Evolutionary conservation across 2,329 filamentous ascomycete species (phyloP), one percentile per base, ranked within the genome.

Genomic region (Aspergillus sp.): DNA sequence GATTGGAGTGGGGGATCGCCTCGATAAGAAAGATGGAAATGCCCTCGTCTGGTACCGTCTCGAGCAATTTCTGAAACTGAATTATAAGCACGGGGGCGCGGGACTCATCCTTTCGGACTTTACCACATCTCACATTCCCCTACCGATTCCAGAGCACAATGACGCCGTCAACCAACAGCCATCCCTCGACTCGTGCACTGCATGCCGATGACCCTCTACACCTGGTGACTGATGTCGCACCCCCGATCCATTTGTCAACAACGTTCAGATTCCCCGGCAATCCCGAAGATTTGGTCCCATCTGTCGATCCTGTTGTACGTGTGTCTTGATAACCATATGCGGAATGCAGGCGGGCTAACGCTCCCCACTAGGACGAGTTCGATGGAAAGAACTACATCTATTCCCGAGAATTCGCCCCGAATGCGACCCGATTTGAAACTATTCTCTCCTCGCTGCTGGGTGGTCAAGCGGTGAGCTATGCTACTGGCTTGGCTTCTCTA

Each of bases 221-320:
- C 74, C 77, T 81, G 42, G 85, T 90, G 67, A 83, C 87, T 52
- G 92, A 95, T 71, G 89, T 98, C 58, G 92, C 94, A 7, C 93
- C 94, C 55, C 87, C 93, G 5, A 84, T 98, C 71, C 94, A 98
- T 74, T 86, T 96, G 60, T 94, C 92, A 55, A 96, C 94, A 4
- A 98, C 90, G 10, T 98, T 92, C 78, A 86, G 91, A 67, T 98
- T 96, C 74, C 81, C 83, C 39, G 77, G 80, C 55, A 83, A 96
- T 70, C 90, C 92, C 1, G 83, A 88, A 2, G 73, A 86, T 32
- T 83, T 96, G 29, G 63, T 78, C 2, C 77, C 80, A 0, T 78
- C 78, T 4, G 71, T 77, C 63, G 72, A 89, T 60, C 67, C 76
- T 4, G 84, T 87, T 71, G 87, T 66, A 52, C 4, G 60, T 56